phyloP scores from a whole-genome alignment of 2,329 filamentous ascomycete species.

The Emergomyces orientalis region DNA sequence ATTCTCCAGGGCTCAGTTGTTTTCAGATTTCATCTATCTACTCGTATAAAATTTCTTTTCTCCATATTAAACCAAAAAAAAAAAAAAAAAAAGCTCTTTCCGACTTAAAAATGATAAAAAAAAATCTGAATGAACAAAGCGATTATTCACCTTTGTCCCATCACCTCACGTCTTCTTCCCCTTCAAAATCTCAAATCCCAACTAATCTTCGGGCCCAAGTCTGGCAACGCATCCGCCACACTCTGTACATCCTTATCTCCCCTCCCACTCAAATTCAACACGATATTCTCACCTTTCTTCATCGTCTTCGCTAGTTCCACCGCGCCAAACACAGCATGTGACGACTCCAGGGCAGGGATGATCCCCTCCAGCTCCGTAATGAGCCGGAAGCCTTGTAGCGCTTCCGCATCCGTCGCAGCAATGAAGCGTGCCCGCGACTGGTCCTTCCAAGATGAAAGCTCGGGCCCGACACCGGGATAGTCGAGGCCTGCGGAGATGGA shows the following conservation, averaged over 20 bases:
- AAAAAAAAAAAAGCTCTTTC: too few species aligned
- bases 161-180: neutral
- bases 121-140: too few species aligned
- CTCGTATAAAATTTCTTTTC: too few species aligned
- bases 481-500: constrained; percentile 94
- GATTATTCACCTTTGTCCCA: neutral
- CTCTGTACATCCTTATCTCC: constrained; percentile 99
- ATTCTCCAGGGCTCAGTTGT: too few species aligned
- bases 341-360: constrained; percentile 88
- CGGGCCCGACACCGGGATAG: constrained; percentile 93
- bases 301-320: constrained; percentile 88
- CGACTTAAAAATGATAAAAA: too few species aligned
- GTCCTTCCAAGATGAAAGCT: constrained; percentile 90
- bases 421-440: constrained; percentile 76
- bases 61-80: too few species aligned
- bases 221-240: constrained; percentile 87
- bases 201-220: constrained; percentile 76
- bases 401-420: constrained; percentile 82
- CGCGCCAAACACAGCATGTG: constrained; percentile 84
- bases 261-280: constrained; percentile 85
- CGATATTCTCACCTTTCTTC: constrained; percentile 77
- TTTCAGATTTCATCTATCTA: too few species aligned
- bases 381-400: constrained; percentile 75
- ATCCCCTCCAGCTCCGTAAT: constrained; percentile 88
- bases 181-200: constrained; percentile 52